Conservation (phyloP, 768 basidiomycete species). For the Boletellus ananas region DNA sequence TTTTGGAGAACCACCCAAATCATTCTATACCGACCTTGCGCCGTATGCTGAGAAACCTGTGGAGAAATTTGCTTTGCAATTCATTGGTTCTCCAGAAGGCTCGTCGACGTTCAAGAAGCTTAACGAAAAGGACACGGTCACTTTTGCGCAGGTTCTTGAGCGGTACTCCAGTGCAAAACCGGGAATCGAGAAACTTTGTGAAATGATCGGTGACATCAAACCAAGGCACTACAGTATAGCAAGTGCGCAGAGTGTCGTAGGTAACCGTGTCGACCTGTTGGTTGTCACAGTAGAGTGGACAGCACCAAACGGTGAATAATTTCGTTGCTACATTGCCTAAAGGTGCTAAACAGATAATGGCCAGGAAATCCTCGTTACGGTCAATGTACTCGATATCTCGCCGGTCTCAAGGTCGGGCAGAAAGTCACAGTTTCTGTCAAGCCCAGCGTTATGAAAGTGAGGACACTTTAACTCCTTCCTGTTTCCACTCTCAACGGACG, state of each 20-base stretch:
- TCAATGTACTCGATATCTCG: conserved; percentile 95
- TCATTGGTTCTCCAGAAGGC: conserved; percentile 93
- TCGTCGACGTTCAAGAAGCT: conserved; percentile 91
- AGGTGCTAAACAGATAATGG: conserved; percentile 1
- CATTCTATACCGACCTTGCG: conserved; percentile 88
- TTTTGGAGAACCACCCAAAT: conserved; percentile 93
- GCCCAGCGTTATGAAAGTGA: conserved; percentile 98
- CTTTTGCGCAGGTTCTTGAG: conserved; percentile 82
- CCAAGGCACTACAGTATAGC: conserved; percentile 99
- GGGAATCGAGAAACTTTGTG: conserved; percentile 80
- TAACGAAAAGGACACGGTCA: conserved; percentile 90
- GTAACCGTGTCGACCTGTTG: conserved; percentile 89
- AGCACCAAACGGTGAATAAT: conserved; percentile 67
- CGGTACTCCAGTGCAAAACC: conserved; percentile 78
- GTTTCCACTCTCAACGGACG: conserved; percentile 9
- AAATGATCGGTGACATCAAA: conserved; percentile 91
- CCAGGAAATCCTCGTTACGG: conserved; percentile 77
- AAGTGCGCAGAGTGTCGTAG: conserved; percentile 91
- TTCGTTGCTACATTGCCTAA: not conserved
- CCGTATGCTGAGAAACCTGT: conserved; percentile 63
- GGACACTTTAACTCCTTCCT: conserved; percentile 10
- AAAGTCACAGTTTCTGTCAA: conserved; percentile 97
- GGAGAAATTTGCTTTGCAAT: conserved; percentile 79
- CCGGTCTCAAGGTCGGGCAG: conserved; percentile 76
- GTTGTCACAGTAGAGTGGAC: conserved; percentile 97